These are phyloP conservation scores for Teunomyces funiuensis DNA, from an alignment of 805 yeast species.

Conservation along the genomic window DNA sequence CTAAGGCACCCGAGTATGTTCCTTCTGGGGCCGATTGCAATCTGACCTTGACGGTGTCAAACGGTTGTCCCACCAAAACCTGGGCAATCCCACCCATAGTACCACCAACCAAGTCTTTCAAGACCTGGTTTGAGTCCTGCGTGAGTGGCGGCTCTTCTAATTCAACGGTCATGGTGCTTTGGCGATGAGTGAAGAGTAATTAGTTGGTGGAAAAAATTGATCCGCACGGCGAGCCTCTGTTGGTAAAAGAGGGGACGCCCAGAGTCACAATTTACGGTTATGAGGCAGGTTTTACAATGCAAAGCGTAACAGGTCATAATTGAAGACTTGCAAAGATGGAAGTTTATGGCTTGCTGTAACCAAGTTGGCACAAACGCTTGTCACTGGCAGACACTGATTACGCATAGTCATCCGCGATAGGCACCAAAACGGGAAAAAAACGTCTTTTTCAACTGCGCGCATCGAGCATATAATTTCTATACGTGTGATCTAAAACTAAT, in stretches of 20 bases:
- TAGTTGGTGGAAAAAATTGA: neutral
- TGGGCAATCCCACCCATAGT: slow-evolving; percentile 96
- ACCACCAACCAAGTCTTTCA: slow-evolving; percentile 85
- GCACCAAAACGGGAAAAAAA: neutral
- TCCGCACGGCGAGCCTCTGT: slow-evolving; percentile 2
- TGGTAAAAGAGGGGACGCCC: neutral
- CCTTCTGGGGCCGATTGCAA: slow-evolving; percentile 86
- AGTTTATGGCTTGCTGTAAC: no score
- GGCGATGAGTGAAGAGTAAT: neutral
- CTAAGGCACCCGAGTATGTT: slow-evolving; percentile 67
- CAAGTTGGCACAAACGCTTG: no score
- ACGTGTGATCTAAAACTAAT: no score
- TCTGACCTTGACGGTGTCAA: slow-evolving; percentile 92
- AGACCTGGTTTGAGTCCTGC: slow-evolving; percentile 42
- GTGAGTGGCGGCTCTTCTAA: slow-evolving; percentile 43
- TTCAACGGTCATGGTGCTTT: slow-evolving; percentile 37
- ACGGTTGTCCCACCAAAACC: slow-evolving; percentile 94
- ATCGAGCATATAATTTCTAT: no score
- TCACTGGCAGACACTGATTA: no score
- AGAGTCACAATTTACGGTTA: no score
- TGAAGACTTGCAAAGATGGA: no score
- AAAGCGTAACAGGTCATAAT: no score
- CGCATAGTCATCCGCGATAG: no score
- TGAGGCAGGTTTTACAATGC: no score
- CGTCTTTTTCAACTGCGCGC: no score